Evolutionary conservation across 768 basidiomycete genomes (phyloP).

Genomic region (Tremella yokohamensis): DNA sequence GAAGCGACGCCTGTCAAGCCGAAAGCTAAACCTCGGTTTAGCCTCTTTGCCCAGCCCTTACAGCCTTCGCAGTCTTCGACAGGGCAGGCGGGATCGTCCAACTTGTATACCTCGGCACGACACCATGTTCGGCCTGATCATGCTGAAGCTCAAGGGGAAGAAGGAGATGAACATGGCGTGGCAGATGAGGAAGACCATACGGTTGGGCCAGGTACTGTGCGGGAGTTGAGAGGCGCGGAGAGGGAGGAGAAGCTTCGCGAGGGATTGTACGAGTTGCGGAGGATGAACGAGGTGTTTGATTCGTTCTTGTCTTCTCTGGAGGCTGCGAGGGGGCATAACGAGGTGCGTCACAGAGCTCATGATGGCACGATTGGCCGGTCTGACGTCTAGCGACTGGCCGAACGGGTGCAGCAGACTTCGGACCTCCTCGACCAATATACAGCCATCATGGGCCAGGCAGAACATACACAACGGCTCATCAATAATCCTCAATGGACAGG

Average conservation of each 20-base stretch:
- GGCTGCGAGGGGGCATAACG: constrained; percentile 45
- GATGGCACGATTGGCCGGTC: not conserved
- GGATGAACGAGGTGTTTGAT: constrained; percentile 51
- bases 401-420: constrained; percentile 44
- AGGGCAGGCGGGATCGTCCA: not conserved
- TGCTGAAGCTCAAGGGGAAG: constrained; percentile 10
- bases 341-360: constrained; percentile 30
- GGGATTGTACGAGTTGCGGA: constrained; percentile 46
- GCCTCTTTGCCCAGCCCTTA: constrained; percentile 32
- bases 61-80: constrained; percentile 1
- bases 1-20: not conserved
- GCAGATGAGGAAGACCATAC: constrained; percentile 26
- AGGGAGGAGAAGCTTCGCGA: constrained; percentile 34
- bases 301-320: constrained; percentile 38
- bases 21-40: constrained; percentile 34
- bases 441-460: constrained; percentile 50
- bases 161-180: constrained; percentile 10
- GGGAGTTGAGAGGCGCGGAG: constrained; percentile 4
- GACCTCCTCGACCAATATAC: constrained; percentile 51
- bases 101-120: constrained; percentile 2
- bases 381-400: constrained; percentile 31
- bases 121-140: not conserved
- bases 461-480: constrained; percentile 51
- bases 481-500: constrained; percentile 51
- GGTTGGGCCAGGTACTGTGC: constrained; percentile 11